Evolutionary conservation across 257 asterid genomes (phyloP).

Genomic region (Solanum sitiens): DNA sequence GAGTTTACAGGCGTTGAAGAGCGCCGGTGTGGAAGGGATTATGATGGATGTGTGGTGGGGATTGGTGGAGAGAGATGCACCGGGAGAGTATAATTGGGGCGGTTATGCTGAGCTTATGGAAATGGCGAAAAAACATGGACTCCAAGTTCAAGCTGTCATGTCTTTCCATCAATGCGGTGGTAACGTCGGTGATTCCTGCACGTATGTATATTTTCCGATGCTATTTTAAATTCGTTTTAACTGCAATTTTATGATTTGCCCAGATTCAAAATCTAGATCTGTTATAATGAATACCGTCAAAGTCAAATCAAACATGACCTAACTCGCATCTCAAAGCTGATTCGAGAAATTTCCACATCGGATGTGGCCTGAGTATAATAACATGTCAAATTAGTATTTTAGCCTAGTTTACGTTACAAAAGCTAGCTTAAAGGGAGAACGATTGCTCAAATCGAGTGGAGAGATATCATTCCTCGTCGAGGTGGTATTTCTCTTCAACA

Average conservation of each 20-base stretch:
- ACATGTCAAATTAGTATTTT: neutral
- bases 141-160: conserved; percentile 97
- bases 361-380: neutral
- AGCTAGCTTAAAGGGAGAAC: neutral
- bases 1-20: conserved; percentile 88
- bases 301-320: neutral
- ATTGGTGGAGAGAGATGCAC: conserved; percentile 69
- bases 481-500: neutral
- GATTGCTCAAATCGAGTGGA: neutral
- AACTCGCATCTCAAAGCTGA: fast-evolving
- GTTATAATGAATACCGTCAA: neutral
- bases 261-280: neutral
- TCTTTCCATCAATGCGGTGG: conserved; percentile 98
- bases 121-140: conserved; percentile 87
- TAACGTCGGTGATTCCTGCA: conserved; percentile 91
- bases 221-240: neutral
- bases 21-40: conserved; percentile 91
- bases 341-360: neutral
- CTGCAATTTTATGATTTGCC: neutral
- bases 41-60: conserved; percentile 99
- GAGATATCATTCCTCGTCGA: neutral
- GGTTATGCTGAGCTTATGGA: conserved; percentile 81
- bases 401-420: neutral
- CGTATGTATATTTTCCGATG: conserved; percentile 32
- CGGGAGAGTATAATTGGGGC: conserved; percentile 83